These are phyloP conservation scores for Paramyrothecium roridum DNA, from an alignment of 2,329 filamentous ascomycete genomes.

Conservation along the genomic window DNA sequence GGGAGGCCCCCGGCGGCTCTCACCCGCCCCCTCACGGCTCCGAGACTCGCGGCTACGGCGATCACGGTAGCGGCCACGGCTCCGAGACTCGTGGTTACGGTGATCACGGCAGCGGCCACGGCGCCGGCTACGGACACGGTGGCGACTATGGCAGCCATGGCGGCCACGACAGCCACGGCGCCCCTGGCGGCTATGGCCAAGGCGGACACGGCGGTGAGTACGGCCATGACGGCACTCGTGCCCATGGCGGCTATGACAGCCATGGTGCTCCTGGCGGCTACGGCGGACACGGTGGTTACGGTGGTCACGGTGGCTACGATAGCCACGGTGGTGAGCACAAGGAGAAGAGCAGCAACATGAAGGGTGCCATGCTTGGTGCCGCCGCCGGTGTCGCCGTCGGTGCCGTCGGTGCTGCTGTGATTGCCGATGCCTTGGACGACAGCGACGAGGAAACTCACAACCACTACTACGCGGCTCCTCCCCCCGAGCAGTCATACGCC, in stretches of 20 bases:
- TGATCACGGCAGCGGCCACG: slow-evolving; percentile 13
- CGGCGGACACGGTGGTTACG: slow-evolving; percentile 11
- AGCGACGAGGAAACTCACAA: slow-evolving; percentile 15
- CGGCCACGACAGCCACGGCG: slow-evolving; percentile 14
- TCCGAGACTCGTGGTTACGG: slow-evolving; percentile 12
- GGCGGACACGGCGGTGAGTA: slow-evolving; percentile 8
- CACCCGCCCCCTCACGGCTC: slow-evolving; percentile 12
- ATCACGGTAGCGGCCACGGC: slow-evolving; percentile 12
- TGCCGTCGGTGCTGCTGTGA: slow-evolving; percentile 53
- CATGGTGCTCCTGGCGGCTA: slow-evolving; percentile 8
- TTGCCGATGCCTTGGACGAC: slow-evolving; percentile 48
- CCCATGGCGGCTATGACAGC: slow-evolving; percentile 15
- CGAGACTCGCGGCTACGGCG: slow-evolving; percentile 11
- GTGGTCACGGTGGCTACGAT: slow-evolving; percentile 4
- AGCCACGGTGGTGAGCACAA: slow-evolving; percentile 11
- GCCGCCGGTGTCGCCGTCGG: slow-evolving; percentile 57
- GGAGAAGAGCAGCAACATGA: slow-evolving; percentile 45
- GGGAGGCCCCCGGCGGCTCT: slow-evolving; percentile 51
- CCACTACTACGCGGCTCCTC: slow-evolving; percentile 13
- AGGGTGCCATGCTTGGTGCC: slow-evolving; percentile 55
- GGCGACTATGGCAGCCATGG: slow-evolving; percentile 14
- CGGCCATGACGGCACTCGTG: slow-evolving; percentile 13
- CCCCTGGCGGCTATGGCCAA: slow-evolving; percentile 10
- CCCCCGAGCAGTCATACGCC: slow-evolving; percentile 6
- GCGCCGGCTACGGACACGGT: slow-evolving; percentile 7